Conservation (phyloP, 176 grass and related monocot genomes). For the Leersia perrieri region DNA sequence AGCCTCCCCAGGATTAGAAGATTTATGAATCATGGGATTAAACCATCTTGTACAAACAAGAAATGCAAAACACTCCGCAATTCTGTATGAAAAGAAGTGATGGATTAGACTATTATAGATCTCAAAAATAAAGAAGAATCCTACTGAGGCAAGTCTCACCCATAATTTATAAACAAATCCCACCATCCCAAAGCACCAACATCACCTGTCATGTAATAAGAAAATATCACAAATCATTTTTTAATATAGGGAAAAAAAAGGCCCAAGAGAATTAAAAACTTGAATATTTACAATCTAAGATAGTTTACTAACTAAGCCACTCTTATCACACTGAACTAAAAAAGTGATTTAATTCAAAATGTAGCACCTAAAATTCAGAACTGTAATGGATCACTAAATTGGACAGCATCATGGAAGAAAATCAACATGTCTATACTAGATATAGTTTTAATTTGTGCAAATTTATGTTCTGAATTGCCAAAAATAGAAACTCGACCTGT, state of each 20-base stretch:
- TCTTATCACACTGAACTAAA: not conserved
- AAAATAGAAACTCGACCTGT: not conserved
- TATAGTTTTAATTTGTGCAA: not conserved
- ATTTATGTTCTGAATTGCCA: not conserved
- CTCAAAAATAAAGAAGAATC: conserved; percentile 25
- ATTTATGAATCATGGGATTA: conserved; percentile 94
- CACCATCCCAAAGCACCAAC: conserved; percentile 87
- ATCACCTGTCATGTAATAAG: conserved; percentile 64
- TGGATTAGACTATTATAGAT: conserved; percentile 31
- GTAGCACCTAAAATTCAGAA: not conserved
- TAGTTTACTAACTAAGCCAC: not conserved
- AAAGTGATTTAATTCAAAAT: not conserved
- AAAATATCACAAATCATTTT: conserved; percentile 7
- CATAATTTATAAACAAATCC: conserved; percentile 96
- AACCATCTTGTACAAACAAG: conserved; percentile 95
- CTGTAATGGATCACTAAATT: not conserved
- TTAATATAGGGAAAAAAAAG: conserved; percentile 15
- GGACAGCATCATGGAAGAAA: not conserved
- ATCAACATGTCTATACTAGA: not conserved
- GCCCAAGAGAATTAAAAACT: not conserved
- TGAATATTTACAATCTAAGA: not conserved
- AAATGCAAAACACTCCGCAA: conserved; percentile 94
- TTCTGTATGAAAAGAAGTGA: conserved; percentile 52
- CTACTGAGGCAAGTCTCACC: conserved; percentile 47
- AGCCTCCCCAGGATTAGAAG: conserved; percentile 57